Percentiles rank a stretch among this genome's conserved stretches.
phyloP scores from a whole-genome alignment of 129 eudicot species.

The Flaveria robusta region DNA sequence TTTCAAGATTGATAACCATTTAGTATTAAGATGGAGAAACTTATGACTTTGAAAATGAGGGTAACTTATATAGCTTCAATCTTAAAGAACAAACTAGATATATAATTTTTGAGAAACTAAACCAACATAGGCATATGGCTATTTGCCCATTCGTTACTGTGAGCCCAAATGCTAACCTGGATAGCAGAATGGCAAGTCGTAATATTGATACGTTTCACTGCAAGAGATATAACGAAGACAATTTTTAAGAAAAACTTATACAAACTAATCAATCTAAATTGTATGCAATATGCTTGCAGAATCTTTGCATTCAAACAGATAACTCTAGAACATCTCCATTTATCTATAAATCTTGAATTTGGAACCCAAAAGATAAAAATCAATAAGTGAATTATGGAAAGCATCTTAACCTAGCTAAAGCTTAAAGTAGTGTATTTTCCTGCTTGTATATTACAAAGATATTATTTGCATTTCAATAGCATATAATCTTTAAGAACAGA shows the following conservation, averaged over 20 bases:
- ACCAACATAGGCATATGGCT: not conserved
- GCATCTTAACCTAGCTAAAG: not conserved
- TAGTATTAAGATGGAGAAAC: not conserved
- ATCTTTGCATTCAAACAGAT: not conserved
- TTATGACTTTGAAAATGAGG: not conserved
- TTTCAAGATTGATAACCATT: not conserved
- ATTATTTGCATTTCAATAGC: too few species aligned
- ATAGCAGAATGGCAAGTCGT: constrained; percentile 83
- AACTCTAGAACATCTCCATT: not conserved
- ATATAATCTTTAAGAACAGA: not conserved
- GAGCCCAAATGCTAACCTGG: constrained; percentile 74
- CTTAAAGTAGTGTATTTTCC: not conserved
- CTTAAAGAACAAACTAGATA: constrained; percentile 1
- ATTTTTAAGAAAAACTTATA: constrained; percentile 3
- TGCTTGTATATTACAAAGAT: not conserved
- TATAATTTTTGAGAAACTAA: not conserved
- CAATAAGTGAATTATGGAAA: not conserved
- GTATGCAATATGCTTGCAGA: constrained; percentile 4
- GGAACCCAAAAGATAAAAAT: not conserved
- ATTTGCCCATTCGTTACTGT: not conserved
- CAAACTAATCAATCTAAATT: not conserved
- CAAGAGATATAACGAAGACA: constrained; percentile 40
- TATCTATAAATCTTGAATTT: not conserved
- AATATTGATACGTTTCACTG: constrained; percentile 92
- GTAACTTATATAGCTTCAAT: not conserved